These are phyloP conservation scores for Albizia julibrissin DNA, from an alignment of 306 rosid genomes.

Conservation along the genomic window DNA sequence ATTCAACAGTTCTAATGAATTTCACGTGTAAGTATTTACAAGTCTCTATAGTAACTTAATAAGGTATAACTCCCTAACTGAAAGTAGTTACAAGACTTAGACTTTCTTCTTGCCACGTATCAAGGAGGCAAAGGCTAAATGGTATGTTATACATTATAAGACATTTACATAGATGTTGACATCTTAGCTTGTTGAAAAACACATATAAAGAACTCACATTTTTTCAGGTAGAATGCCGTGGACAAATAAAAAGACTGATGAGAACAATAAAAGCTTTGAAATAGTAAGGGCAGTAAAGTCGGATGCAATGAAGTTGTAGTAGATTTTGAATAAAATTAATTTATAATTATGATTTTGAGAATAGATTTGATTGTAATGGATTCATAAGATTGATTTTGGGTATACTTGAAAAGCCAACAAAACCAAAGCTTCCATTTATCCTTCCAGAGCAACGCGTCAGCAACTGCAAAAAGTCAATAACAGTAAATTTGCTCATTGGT, in stretches of 20 bases:
- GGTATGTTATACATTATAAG: constrained; percentile 5
- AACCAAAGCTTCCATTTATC: constrained; percentile 70
- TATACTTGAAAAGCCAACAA: constrained; percentile 42
- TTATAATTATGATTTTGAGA: too few species aligned
- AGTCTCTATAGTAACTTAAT: too few species aligned
- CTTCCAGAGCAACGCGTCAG: constrained; percentile 95
- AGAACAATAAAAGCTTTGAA: constrained; percentile 65
- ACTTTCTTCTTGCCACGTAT: too few species aligned
- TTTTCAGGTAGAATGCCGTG: constrained; percentile 75
- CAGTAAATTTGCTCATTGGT: constrained; percentile 29
- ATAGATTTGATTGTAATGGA: too few species aligned
- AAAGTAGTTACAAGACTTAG: too few species aligned
- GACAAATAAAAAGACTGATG: constrained; percentile 53
- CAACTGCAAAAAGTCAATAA: constrained; percentile 63
- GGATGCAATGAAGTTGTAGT: constrained; percentile 79
- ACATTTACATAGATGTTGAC: constrained; percentile 24
- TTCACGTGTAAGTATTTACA: too few species aligned
- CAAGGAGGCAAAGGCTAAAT: background rate
- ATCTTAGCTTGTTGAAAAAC: constrained; percentile 13
- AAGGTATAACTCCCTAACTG: too few species aligned
- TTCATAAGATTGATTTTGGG: too few species aligned
- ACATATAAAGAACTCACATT: constrained; percentile 54
- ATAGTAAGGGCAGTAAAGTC: constrained; percentile 66
- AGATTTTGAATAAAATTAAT: constrained; percentile 31
- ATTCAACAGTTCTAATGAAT: too few species aligned